These are phyloP conservation scores for Plasmodium vinckei DNA, from an alignment of 169 alveolate species.

Conservation along the genomic window DNA sequence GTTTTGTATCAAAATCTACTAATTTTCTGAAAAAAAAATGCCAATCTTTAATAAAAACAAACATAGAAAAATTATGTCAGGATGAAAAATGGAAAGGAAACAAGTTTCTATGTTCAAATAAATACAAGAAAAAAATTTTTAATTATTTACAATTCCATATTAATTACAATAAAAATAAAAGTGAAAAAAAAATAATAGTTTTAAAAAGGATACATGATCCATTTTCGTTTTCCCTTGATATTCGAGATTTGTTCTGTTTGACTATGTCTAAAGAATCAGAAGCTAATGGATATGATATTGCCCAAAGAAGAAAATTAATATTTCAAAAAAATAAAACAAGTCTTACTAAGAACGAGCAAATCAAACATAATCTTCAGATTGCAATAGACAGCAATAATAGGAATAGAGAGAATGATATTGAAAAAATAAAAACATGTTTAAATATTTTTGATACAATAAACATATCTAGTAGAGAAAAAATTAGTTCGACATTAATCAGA, in stretches of 20 bases:
- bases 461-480: slow-evolving; percentile 50
- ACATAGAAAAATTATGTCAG: not conserved
- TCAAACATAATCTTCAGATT: not conserved
- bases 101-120: not conserved
- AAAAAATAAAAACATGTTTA: slow-evolving; percentile 38
- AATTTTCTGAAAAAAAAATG: not conserved
- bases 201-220: slow-evolving; percentile 73
- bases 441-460: slow-evolving; percentile 68
- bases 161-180: not conserved
- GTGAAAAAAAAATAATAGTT: slow-evolving; percentile 31
- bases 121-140: slow-evolving; percentile 12
- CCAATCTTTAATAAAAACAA: slow-evolving; percentile 4
- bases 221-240: slow-evolving; percentile 55
- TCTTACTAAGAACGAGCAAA: not conserved
- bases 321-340: not conserved
- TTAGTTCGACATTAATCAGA: slow-evolving; percentile 48
- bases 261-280: slow-evolving; percentile 73
- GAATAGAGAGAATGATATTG: not conserved
- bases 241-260: slow-evolving; percentile 40
- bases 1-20: not conserved
- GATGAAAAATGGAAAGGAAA: not conserved
- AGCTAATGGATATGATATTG: slow-evolving; percentile 41
- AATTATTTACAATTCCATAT: slow-evolving; percentile 35
- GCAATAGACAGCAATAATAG: not conserved
- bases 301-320: slow-evolving; percentile 8